phyloP scores from a whole-genome alignment of 139 green algal species.

The Cymbomonas tetramitiformis region DNA sequence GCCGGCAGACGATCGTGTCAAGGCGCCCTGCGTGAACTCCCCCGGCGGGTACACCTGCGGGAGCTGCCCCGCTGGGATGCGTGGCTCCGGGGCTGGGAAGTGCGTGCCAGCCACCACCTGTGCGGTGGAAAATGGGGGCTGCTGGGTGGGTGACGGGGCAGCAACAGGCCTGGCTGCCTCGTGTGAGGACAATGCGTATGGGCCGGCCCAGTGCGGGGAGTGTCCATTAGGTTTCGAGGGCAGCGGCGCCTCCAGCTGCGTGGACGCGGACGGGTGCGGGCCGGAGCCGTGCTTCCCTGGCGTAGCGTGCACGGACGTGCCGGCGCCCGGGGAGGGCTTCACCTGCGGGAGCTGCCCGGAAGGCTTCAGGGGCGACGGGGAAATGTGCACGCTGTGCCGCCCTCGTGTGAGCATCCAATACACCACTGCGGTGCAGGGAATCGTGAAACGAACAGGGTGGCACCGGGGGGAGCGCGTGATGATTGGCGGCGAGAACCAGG shows the following conservation, averaged over 20 bases:
- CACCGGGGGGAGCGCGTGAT: too few species aligned
- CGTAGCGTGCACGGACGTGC: background rate
- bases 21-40: too few species aligned
- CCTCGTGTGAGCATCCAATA: background rate
- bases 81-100: too few species aligned
- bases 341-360: constrained; percentile 3
- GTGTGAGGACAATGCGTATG: background rate
- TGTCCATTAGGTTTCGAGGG: too few species aligned
- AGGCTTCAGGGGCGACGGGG: background rate
- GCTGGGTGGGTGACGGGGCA: too few species aligned
- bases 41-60: too few species aligned
- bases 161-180: too few species aligned
- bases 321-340: background rate
- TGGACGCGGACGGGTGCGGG: background rate
- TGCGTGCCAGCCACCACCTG: too few species aligned
- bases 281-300: background rate
- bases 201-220: background rate
- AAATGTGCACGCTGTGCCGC: constrained; percentile 3
- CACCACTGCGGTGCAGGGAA: background rate
- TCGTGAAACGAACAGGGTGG: background rate
- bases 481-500: too few species aligned
- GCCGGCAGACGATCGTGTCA: too few species aligned
- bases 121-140: too few species aligned
- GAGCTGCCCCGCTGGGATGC: too few species aligned
- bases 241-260: background rate